These are phyloP conservation scores for Fusarium sp. DNA, from an alignment of 2,329 filamentous ascomycete species.

Conservation along the genomic window DNA sequence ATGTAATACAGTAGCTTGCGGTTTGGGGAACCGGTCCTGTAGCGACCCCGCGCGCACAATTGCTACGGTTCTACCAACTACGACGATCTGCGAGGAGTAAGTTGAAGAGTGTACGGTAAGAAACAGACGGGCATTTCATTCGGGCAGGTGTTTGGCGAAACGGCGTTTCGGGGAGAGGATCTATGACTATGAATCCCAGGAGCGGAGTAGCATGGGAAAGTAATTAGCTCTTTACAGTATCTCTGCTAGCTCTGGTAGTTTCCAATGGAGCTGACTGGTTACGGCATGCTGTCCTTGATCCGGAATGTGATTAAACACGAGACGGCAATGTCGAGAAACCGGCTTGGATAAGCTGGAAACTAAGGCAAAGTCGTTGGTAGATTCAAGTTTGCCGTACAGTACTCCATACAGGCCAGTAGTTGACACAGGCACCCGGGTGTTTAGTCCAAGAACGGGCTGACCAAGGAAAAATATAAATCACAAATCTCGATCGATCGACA, in stretches of 20 bases:
- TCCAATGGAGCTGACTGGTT: background rate
- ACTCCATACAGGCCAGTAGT: background rate
- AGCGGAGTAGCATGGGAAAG: slow-evolving; percentile 10
- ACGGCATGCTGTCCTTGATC: background rate
- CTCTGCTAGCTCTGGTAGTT: background rate
- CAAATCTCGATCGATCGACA: slow-evolving; percentile 39
- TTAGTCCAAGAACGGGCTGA: slow-evolving; percentile 1
- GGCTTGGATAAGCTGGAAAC: slow-evolving; percentile 2
- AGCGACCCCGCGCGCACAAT: background rate
- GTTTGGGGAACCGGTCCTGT: slow-evolving; percentile 1
- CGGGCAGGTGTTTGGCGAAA: slow-evolving; percentile 28
- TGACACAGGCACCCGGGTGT: slow-evolving; percentile 2
- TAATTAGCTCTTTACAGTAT: slow-evolving; percentile 15
- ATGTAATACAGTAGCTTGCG: slow-evolving; percentile 6
- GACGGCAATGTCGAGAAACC: slow-evolving; percentile 9
- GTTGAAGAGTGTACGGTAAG: background rate
- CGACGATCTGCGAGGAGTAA: background rate
- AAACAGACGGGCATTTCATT: background rate
- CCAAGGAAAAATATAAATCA: slow-evolving; percentile 9
- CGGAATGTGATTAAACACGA: slow-evolving; percentile 7
- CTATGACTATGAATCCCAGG: slow-evolving; percentile 3
- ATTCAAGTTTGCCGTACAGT: background rate
- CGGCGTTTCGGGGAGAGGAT: slow-evolving; percentile 34
- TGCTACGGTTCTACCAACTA: background rate
- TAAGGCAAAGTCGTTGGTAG: background rate